phyloP scores from a whole-genome alignment of 257 asterid genomes.

The Przewalskia tangutica region DNA sequence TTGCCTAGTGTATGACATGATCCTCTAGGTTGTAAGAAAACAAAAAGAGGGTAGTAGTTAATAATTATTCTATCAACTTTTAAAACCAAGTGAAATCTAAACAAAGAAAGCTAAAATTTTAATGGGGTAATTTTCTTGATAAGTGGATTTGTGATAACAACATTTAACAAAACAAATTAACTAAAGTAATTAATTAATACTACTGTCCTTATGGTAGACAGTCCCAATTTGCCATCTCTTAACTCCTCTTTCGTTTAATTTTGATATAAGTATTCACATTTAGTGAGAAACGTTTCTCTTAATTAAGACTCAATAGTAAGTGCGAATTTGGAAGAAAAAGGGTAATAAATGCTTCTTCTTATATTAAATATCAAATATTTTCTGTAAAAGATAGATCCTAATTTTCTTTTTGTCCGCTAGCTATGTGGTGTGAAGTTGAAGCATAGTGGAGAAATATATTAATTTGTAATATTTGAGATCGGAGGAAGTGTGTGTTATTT shows the following conservation, averaged over 20 bases:
- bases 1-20: background rate
- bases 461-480: background rate
- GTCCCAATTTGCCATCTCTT: too few relatives aligned
- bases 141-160: background rate
- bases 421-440: too few relatives aligned
- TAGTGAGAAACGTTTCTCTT: background rate
- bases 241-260: too few relatives aligned
- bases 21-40: background rate
- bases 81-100: background rate
- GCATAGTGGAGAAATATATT: background rate
- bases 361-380: background rate
- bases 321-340: background rate
- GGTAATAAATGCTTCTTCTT: background rate
- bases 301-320: background rate
- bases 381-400: too few relatives aligned
- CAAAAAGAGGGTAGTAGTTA: background rate
- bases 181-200: background rate
- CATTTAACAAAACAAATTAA: background rate
- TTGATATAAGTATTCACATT: too few relatives aligned
- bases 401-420: too few relatives aligned
- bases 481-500: background rate
- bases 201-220: background rate
- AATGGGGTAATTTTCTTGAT: background rate
- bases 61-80: background rate
- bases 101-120: background rate